Base-by-base conservation (phyloP, 768 basidiomycete genomes). In the Podaxis carcinomalis region DNA sequence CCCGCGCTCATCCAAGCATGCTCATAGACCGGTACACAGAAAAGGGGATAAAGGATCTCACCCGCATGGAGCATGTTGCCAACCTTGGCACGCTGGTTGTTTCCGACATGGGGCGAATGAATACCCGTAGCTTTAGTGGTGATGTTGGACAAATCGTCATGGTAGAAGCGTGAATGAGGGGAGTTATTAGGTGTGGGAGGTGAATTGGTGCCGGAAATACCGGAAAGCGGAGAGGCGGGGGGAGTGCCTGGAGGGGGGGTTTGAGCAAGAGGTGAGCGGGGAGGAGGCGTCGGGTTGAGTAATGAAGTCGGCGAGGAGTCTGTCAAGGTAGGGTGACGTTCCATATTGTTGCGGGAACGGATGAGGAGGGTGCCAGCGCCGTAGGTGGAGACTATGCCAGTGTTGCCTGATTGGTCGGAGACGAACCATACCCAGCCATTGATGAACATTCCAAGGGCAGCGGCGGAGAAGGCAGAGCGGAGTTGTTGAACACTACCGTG, bases 371-470 rank as follows among this genome's bases (percentile, higher is more conserved):
- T 96, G 16, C 93, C 93, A 0, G 92, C 81, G 4, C 92, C 95
- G 68, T 93, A 92, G 0, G 95, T 96, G 14, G 93, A 90, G 52
- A 94, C 72, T 63, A 95, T 80, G 25, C 85, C 93, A 36, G 77
- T 78, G 64, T 82, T 80, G 14, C 85, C 85, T 4, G 71, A 68
- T 19, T 73, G 67, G 75, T 93, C 90, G 2, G 83, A 83, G 62
- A 95, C 93, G 70, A 96, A 83, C 95, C 94, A 96, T 59, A 94
- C 78, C 78, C 84, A 95, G 56, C 93, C 93, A 32, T 83, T 84
- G 59, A 85, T 85, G 67, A 86, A 86, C 81, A 93, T 86, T 63
- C 92, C 93, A 54, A 82, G 76, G 37, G 81, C 92, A 2, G 91
- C 86, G 4, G 92, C 87, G 10, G 86, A 85, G 71, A 94, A 85